These are phyloP conservation scores for Hygrophila difformis DNA, from an alignment of 257 asterid genomes.

Conservation along the genomic window DNA sequence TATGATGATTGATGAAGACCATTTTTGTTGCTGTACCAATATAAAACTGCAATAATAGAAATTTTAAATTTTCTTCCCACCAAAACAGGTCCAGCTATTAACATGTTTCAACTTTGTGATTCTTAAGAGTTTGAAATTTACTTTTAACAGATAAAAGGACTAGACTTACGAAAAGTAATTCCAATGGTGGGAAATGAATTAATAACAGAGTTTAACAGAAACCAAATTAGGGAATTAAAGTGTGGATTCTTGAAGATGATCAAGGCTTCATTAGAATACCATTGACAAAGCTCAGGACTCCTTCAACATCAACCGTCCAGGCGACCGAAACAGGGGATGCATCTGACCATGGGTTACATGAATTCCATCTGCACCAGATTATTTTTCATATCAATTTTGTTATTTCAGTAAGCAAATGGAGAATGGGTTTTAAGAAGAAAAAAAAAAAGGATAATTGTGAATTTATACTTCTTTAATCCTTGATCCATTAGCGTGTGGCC, in stretches of 20 bases:
- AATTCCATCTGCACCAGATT: conserved; percentile 58
- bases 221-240: conserved; percentile 17
- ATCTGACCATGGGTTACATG: conserved; percentile 79
- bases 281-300: conserved; percentile 49
- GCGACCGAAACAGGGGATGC: conserved; percentile 81
- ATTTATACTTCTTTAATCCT: conserved; percentile 62
- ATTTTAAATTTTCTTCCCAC: no score
- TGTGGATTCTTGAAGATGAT: conserved; percentile 1
- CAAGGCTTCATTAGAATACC: conserved; percentile 52
- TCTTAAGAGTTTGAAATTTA: no score
- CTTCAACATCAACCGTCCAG: conserved; percentile 75
- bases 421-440: no score
- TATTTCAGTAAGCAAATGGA: not conserved
- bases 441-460: no score
- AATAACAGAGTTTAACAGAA: conserved; percentile 4
- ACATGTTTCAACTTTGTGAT: no score
- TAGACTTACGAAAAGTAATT: no score
- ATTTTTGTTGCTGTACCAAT: no score
- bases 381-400: conserved; percentile 4
- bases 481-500: conserved; percentile 92
- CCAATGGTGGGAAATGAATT: not conserved
- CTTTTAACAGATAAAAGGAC: no score
- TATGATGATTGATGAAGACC: no score
- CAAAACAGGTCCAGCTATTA: no score
- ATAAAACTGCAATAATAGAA: no score